A percentile compares a stretch with the other conserved stretches of the same genome.
Conservation (phyloP, 2,329 filamentous ascomycete genomes). For the Dactylellina cionopaga region DNA sequence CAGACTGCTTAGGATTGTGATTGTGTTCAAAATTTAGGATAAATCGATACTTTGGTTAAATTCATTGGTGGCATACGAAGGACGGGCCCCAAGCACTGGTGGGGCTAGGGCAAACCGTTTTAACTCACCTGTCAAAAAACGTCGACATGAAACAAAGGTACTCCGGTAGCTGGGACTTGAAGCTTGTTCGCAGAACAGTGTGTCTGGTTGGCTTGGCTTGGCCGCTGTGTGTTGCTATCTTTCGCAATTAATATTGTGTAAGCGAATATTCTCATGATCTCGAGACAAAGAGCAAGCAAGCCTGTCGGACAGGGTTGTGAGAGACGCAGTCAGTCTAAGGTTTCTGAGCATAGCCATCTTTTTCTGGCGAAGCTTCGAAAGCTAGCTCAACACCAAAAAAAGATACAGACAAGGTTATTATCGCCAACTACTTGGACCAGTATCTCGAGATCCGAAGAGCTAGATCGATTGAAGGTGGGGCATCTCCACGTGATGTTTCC, state of each 20-base stretch:
- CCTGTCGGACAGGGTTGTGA: slow-evolving; percentile 13
- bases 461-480: slow-evolving; percentile 16
- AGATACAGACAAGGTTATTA: slow-evolving; percentile 15
- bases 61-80: neutral
- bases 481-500: slow-evolving; percentile 46
- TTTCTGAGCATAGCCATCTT: slow-evolving; percentile 37
- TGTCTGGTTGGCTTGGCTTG: slow-evolving; percentile 6
- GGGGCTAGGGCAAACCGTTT: neutral
- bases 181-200: neutral
- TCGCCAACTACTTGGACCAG: neutral
- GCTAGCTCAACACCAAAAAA: slow-evolving; percentile 35
- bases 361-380: slow-evolving; percentile 4
- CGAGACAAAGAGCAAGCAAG: too few relatives aligned
- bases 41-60: slow-evolving; percentile 38
- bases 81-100: neutral
- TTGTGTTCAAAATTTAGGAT: slow-evolving; percentile 32
- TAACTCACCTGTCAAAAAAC: slow-evolving; percentile 16
- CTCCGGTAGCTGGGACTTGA: slow-evolving; percentile 25
- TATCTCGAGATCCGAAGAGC: slow-evolving; percentile 27
- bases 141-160: slow-evolving; percentile 28
- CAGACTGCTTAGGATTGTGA: neutral
- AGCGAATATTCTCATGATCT: neutral
- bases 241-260: slow-evolving; percentile 1
- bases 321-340: neutral
- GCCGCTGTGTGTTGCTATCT: slow-evolving; percentile 29